Evolutionary conservation across 2,329 filamentous ascomycete genomes (phyloP).

Genomic region (Trichoderma koningii): DNA sequence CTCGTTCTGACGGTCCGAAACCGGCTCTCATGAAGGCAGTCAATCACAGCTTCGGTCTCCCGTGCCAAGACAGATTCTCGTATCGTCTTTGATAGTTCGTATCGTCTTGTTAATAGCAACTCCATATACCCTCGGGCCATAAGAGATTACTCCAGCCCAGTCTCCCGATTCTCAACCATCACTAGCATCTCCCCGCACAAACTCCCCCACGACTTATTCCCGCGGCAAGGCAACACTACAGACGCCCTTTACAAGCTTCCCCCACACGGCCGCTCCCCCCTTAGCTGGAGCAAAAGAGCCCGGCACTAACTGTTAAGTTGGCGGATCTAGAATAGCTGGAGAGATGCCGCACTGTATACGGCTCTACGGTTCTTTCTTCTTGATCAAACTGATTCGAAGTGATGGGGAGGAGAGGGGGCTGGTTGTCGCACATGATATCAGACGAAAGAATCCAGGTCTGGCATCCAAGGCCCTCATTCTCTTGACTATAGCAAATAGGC

Average conservation of each 20-base stretch:
- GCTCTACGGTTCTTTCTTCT: neutral
- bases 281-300: neutral
- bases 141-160: neutral
- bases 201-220: neutral
- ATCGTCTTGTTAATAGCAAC: neutral
- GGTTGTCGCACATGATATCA: conserved; percentile 3
- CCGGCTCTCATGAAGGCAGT: neutral
- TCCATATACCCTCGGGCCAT: neutral
- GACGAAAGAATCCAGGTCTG: neutral
- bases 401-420: conserved; percentile 3
- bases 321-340: conserved; percentile 13
- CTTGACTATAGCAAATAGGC: neutral
- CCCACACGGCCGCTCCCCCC: neutral
- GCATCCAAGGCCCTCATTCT: neutral
- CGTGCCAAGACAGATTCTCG: neutral
- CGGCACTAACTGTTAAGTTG: neutral
- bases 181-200: neutral
- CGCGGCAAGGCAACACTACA: neutral
- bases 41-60: neutral
- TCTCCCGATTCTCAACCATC: no score
- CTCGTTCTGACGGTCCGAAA: conserved; percentile 15
- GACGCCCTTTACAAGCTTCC: neutral
- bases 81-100: neutral
- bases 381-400: neutral
- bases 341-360: conserved; percentile 8